Percentiles rank a stretch among this genome's conserved stretches.
Conservation (phyloP, 345 rosid genomes). For the Kernera saxatilis region DNA sequence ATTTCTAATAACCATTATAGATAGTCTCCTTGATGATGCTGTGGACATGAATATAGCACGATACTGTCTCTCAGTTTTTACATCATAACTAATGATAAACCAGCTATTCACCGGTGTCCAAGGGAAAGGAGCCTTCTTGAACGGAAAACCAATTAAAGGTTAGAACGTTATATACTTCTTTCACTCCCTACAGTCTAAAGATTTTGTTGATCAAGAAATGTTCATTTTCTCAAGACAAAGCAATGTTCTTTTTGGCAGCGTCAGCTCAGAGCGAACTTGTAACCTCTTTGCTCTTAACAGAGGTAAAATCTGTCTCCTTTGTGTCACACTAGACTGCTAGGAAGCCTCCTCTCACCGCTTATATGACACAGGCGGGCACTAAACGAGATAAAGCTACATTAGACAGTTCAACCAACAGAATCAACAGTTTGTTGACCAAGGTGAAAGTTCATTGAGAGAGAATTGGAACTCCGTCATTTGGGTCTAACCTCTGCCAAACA, state of each 20-base stretch:
- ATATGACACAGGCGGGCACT: conserved; percentile 57
- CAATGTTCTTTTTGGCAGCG: conserved; percentile 38
- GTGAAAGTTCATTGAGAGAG: conserved; percentile 31
- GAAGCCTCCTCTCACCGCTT: not conserved
- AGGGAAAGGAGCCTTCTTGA: conserved; percentile 81
- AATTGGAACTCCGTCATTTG: not conserved
- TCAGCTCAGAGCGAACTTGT: conserved; percentile 73
- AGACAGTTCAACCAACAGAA: conserved; percentile 65
- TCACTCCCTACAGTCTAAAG: not conserved
- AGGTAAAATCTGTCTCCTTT: conserved; percentile 40
- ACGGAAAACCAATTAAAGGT: conserved; percentile 84
- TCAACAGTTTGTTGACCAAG: conserved; percentile 77
- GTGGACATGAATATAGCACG: not conserved
- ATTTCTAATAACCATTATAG: not conserved
- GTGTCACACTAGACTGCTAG: not conserved
- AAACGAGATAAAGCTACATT: conserved; percentile 71
- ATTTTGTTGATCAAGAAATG: not conserved
- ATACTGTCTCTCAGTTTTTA: not conserved
- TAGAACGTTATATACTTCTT: not conserved
- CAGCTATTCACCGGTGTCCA: conserved; percentile 73
- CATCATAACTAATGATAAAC: not conserved
- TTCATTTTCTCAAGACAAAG: not conserved
- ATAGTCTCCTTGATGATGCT: not conserved
- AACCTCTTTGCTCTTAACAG: conserved; percentile 79
- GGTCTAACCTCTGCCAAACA: not conserved